Conservation (phyloP, 495 filamentous ascomycete species). For the Trichocladium antarcticum region DNA sequence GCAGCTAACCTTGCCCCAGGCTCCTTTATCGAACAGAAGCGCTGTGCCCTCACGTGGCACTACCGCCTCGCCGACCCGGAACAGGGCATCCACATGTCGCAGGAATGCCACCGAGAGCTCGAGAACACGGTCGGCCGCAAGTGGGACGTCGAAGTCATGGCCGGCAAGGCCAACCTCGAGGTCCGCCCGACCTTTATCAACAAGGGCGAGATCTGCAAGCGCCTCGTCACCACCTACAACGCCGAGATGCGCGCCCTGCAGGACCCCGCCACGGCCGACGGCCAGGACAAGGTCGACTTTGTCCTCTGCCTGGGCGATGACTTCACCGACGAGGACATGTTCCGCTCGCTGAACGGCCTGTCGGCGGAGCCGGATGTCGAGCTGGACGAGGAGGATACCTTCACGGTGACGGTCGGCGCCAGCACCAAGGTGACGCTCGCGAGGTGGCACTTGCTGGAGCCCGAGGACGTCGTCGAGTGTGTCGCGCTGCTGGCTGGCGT, state of each 20-base stretch:
- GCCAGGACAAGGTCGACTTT: constrained; percentile 52
- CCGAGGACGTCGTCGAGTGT: constrained; percentile 72
- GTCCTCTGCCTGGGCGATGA: constrained; percentile 88
- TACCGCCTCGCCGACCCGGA: constrained; percentile 84
- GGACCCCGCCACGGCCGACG: constrained; percentile 4
- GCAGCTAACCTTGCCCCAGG: constrained; percentile 37
- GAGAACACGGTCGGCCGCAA: constrained; percentile 59
- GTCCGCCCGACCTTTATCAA: constrained; percentile 94
- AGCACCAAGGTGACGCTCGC: constrained; percentile 79
- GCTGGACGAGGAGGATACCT: constrained; percentile 49
- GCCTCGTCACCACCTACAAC: constrained; percentile 56
- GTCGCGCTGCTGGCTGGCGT: constrained; percentile 56
- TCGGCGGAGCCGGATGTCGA: constrained; percentile 32
- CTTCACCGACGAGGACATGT: constrained; percentile 91
- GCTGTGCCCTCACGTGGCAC: constrained; percentile 90
- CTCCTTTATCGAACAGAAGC: constrained; percentile 85
- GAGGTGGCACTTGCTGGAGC: constrained; percentile 76
- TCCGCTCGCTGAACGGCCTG: constrained; percentile 52
- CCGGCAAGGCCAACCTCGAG: constrained; percentile 89
- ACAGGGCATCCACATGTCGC: constrained; percentile 61
- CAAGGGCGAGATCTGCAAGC: constrained; percentile 85
- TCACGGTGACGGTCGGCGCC: constrained; percentile 78
- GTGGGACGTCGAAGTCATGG: constrained; percentile 89
- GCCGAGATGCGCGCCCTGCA: constrained; percentile 25
- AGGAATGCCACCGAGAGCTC: constrained; percentile 64